These are phyloP conservation scores for Fusarium mexicanum DNA, from an alignment of 2,329 filamentous ascomycete species.

Conservation along the genomic window DNA sequence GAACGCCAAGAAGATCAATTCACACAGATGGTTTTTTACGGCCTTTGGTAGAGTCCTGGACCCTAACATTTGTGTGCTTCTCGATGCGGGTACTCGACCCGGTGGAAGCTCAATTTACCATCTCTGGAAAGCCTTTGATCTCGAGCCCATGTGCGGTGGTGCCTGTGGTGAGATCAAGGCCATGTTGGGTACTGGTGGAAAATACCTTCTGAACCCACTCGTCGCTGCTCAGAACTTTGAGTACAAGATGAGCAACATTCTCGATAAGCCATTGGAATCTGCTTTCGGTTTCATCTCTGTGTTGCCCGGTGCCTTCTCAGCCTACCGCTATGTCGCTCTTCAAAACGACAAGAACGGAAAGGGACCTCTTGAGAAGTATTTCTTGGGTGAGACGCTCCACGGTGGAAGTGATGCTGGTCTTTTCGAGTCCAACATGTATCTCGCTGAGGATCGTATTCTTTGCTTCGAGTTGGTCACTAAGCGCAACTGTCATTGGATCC, in stretches of 20 bases:
- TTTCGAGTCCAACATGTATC: slow-evolving; percentile 99
- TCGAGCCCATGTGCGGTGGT: slow-evolving; percentile 96
- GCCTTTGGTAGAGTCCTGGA: slow-evolving; percentile 92
- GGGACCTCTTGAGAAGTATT: slow-evolving; percentile 95
- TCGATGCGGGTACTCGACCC: slow-evolving; percentile 95
- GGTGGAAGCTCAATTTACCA: slow-evolving; percentile 96
- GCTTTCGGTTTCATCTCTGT: slow-evolving; percentile 98
- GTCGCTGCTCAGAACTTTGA: slow-evolving; percentile 98
- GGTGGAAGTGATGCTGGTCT: slow-evolving; percentile 91
- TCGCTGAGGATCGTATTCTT: slow-evolving; percentile 97
- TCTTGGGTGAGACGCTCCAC: slow-evolving; percentile 95
- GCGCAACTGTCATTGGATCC: slow-evolving; percentile 95
- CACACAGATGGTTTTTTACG: slow-evolving; percentile 98
- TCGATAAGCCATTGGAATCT: slow-evolving; percentile 97
- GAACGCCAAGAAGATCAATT: slow-evolving; percentile 99
- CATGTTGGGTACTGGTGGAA: slow-evolving; percentile 86
- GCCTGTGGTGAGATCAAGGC: slow-evolving; percentile 99
- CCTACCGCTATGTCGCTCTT: slow-evolving; percentile 91
- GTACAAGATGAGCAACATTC: slow-evolving; percentile 99
- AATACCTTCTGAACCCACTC: slow-evolving; percentile 90
- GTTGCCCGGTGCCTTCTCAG: slow-evolving; percentile 96
- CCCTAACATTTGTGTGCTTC: slow-evolving; percentile 94
- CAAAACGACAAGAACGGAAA: slow-evolving; percentile 97
- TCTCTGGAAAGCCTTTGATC: slow-evolving; percentile 97
- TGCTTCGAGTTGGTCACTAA: slow-evolving; percentile 99